Percentiles rank a stretch among this genome's conserved stretches.
These are phyloP conservation scores for Isabelozyma rhagii DNA, from an alignment of 805 yeast species.

Conservation along the genomic window DNA sequence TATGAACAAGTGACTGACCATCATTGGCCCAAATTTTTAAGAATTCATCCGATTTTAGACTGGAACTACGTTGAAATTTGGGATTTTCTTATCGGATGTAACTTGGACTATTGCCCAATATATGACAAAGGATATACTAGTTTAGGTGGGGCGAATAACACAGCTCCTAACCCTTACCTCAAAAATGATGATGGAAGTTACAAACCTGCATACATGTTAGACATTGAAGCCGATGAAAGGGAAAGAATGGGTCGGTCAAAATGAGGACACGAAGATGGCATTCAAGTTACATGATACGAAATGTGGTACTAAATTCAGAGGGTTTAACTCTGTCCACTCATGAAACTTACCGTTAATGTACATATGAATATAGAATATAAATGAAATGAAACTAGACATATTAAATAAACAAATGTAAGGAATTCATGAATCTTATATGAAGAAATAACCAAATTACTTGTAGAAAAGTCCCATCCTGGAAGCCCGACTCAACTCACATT, in stretches of 20 bases:
- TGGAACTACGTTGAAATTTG: slow-evolving; percentile 87
- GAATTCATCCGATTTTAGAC: slow-evolving; percentile 84
- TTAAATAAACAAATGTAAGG: too few relatives aligned
- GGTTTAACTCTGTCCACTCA: too few relatives aligned
- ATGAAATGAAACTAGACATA: background rate
- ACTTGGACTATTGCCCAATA: slow-evolving; percentile 67
- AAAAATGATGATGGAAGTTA: slow-evolving; percentile 22
- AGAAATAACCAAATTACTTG: too few relatives aligned
- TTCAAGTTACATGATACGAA: background rate
- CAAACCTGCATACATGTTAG: slow-evolving; percentile 57
- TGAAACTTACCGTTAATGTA: background rate
- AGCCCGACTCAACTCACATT: too few relatives aligned
- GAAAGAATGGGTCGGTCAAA: slow-evolving; percentile 37
- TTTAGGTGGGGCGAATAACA: slow-evolving; percentile 73
- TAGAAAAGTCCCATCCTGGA: too few relatives aligned
- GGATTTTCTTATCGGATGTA: slow-evolving; percentile 64
- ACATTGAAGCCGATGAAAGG: slow-evolving; percentile 60
- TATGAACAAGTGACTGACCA: slow-evolving; percentile 76
- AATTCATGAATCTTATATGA: too few relatives aligned
- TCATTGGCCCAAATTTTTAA: slow-evolving; percentile 84
- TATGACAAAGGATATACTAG: slow-evolving; percentile 89
- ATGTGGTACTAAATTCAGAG: too few relatives aligned
- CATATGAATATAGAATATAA: background rate
- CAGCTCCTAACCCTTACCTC: slow-evolving; percentile 66
- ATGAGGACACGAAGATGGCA: background rate